phyloP scores from a whole-genome alignment of 495 filamentous ascomycete genomes.

The Penicillium paxilli region DNA sequence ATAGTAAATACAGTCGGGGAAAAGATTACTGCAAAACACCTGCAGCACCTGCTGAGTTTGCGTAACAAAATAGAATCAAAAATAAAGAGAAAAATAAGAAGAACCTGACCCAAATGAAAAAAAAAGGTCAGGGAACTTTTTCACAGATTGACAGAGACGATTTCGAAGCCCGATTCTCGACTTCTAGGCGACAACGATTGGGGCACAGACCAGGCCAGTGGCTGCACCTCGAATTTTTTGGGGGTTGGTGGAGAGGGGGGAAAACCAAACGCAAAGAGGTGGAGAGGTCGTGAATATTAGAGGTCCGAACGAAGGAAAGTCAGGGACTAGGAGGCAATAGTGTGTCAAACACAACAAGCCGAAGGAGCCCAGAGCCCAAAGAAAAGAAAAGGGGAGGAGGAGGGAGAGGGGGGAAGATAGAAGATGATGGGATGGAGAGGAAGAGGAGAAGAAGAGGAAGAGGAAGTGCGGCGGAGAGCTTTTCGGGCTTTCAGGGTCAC shows the following conservation, averaged over 20 bases:
- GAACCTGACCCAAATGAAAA: slow-evolving; percentile 13
- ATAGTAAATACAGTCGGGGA: slow-evolving; percentile 42
- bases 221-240: slow-evolving; percentile 38
- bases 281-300: slow-evolving; percentile 16
- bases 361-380: slow-evolving; percentile 30
- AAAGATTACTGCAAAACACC: slow-evolving; percentile 61
- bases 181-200: slow-evolving; percentile 34
- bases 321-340: slow-evolving; percentile 40
- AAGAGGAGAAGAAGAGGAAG: slow-evolving; percentile 3
- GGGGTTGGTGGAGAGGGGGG: slow-evolving; percentile 6
- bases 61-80: slow-evolving; percentile 32
- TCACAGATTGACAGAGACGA: slow-evolving; percentile 12
- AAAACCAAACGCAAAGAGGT: slow-evolving; percentile 17
- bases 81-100: too few relatives aligned
- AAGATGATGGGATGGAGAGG: slow-evolving; percentile 13
- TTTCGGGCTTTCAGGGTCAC: slow-evolving; percentile 8
- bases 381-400: slow-evolving; percentile 22
- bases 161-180: slow-evolving; percentile 25
- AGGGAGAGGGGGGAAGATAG: slow-evolving; percentile 7
- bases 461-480: slow-evolving; percentile 18
- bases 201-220: slow-evolving; percentile 54
- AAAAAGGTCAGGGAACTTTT: slow-evolving; percentile 13
- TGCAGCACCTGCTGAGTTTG: slow-evolving; percentile 93
- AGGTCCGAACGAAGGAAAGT: slow-evolving; percentile 42
- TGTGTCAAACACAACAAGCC: slow-evolving; percentile 54